Evolutionary conservation across 371 early-diverging fungal species (phyloP), one percentile per base, ranked within the genome.

Genomic region (Saksenaea vasiformis): DNA sequence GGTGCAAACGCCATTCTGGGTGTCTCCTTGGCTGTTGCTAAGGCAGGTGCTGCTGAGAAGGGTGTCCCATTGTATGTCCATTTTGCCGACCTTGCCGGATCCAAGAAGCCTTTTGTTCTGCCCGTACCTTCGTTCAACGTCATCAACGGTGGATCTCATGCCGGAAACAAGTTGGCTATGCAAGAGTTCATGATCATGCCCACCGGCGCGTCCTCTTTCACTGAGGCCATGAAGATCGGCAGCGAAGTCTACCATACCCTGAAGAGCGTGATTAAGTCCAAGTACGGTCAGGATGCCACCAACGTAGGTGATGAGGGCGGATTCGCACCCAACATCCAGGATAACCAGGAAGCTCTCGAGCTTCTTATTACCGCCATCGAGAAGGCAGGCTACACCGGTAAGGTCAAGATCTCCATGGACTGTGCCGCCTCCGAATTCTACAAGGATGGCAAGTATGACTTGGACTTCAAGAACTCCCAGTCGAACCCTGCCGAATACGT

Each of bases 171-270:
- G 85, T 90, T 99, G 43, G 95, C 96, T 74, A 95, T 99, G 93
- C 99, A 99, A 82, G 99, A 99, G 86, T 98, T 99, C 84, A 99
- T 99, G 99, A 98, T 99, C 76, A 82, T 97, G 74, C 98, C 98
- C 67, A 95, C 96, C 62, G 98, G 98, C 67, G 98, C 98, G 65
- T 62, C 74, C 28, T 89, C 92, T 47, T 98, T 98, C 84, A 78
- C 90, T 59, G 97, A 98, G 82, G 98, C 98, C 72, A 96, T 98
- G 97, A 91, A 92, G 88, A 98, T 98, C 37, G 98, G 98, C 56
- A 87, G 92, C 44, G 97, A 98, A 85, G 97, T 98, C 67, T 99
- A 99, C 88, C 95, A 97, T 84, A 73, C 85, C 73, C 86, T 99
- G 63, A 99, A 98, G 89, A 62, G 77, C 19, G 95, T 96, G 67